Conservation (phyloP, 768 basidiomycete species). For the Rhodosporidiobolus odoratus region DNA sequence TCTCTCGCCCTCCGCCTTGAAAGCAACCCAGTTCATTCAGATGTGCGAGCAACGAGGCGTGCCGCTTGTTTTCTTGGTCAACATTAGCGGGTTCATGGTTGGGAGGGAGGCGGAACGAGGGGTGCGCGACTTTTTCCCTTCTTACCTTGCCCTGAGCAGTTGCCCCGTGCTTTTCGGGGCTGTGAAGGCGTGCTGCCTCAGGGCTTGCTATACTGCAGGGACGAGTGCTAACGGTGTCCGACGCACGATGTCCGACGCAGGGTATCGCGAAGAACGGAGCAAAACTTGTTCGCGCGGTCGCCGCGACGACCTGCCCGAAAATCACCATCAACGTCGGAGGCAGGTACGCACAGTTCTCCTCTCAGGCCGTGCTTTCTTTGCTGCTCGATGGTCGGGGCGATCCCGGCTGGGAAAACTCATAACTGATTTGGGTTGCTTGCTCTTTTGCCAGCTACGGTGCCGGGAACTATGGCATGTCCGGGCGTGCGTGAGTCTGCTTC, state of each 20-base stretch:
- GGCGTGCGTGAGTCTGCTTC: slow-evolving; percentile 9
- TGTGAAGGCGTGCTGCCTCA: not conserved
- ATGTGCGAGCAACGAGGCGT: slow-evolving; percentile 86
- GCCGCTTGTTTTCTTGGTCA: slow-evolving; percentile 86
- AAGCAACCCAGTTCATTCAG: slow-evolving; percentile 92
- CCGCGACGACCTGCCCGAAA: slow-evolving; percentile 89
- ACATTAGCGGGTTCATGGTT: slow-evolving; percentile 97
- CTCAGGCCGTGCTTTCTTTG: too few species aligned
- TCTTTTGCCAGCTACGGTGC: slow-evolving; percentile 49
- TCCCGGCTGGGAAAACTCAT: too few species aligned
- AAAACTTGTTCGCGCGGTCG: slow-evolving; percentile 94
- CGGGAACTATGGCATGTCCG: slow-evolving; percentile 72
- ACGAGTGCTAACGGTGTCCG: too few species aligned
- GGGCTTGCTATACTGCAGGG: not conserved
- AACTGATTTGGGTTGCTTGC: not conserved
- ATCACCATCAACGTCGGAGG: slow-evolving; percentile 88
- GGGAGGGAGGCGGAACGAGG: slow-evolving; percentile 90
- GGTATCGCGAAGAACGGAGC: slow-evolving; percentile 91
- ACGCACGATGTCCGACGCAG: too few species aligned
- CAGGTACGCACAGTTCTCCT: slow-evolving; percentile 54
- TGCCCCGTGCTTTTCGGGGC: not conserved
- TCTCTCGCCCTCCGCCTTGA: slow-evolving; percentile 86
- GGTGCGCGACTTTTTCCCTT: slow-evolving; percentile 43
- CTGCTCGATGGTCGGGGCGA: too few species aligned
- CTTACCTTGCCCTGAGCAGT: fast-evolving